Percentiles rank a stretch among this genome's conserved stretches.
phyloP scores from a whole-genome alignment of 345 rosid genomes.

The Hibiscus trionum region DNA sequence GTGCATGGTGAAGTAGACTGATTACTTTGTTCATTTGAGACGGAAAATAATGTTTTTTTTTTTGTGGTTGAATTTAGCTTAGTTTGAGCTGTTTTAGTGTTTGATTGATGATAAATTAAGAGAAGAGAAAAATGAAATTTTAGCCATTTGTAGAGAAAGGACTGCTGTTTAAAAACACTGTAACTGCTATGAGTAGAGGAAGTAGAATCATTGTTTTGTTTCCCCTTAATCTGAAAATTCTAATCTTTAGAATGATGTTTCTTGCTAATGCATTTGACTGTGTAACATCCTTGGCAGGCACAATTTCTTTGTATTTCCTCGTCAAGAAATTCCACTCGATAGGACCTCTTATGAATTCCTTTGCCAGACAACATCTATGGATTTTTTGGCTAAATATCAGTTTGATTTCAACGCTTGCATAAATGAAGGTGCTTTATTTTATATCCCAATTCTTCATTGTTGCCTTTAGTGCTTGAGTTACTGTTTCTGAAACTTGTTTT shows the following conservation, averaged over 20 bases:
- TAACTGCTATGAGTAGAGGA: background rate
- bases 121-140: background rate
- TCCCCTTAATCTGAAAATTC: background rate
- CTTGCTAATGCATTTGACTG: constrained; percentile 7
- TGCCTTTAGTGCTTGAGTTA: background rate
- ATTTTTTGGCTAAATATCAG: constrained; percentile 80
- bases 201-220: background rate
- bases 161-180: background rate
- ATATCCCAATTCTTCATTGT: background rate
- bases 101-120: background rate
- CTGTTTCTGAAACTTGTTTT: background rate
- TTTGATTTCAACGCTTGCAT: constrained; percentile 89
- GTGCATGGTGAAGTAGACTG: background rate
- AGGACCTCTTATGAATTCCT: constrained; percentile 61
- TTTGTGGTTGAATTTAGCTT: background rate
- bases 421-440: constrained; percentile 44
- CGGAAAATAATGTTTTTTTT: background rate
- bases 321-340: constrained; percentile 47
- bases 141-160: background rate
- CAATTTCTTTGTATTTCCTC: constrained; percentile 80
- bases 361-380: constrained; percentile 80
- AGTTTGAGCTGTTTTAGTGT: background rate
- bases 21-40: background rate
- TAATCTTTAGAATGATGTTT: background rate
- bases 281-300: constrained; percentile 35